These are phyloP conservation scores for Scheffersomyces ergatensis DNA, from an alignment of 805 yeast genomes.

Conservation along the genomic window DNA sequence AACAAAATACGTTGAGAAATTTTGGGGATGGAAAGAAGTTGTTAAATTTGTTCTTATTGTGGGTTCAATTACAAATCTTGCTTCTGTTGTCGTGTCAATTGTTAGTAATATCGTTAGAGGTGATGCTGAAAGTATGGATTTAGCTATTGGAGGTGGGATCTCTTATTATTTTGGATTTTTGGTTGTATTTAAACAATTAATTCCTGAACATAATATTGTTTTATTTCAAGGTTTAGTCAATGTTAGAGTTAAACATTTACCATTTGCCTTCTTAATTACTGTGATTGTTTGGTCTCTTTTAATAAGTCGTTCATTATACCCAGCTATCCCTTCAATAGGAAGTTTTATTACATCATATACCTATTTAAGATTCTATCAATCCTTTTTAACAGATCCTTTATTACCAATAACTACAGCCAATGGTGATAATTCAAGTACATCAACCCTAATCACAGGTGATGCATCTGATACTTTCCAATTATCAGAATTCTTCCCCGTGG, in stretches of 20 bases:
- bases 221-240: slow-evolving; percentile 44
- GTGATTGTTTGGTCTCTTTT: slow-evolving; percentile 34
- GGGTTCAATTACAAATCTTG: slow-evolving; percentile 55
- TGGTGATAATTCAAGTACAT: slow-evolving; percentile 20
- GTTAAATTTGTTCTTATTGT: slow-evolving; percentile 49
- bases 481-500: slow-evolving; percentile 78
- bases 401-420: slow-evolving; percentile 43
- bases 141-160: slow-evolving; percentile 52
- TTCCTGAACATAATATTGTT: slow-evolving; percentile 55
- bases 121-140: slow-evolving; percentile 35
- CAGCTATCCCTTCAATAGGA: slow-evolving; percentile 52
- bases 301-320: slow-evolving; percentile 36
- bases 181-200: slow-evolving; percentile 55
- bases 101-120: slow-evolving; percentile 32
- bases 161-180: slow-evolving; percentile 52
- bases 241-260: slow-evolving; percentile 60
- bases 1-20: slow-evolving; percentile 46
- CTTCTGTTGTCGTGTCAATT: slow-evolving; percentile 44
- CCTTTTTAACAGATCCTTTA: slow-evolving; percentile 51
- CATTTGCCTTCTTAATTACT: slow-evolving; percentile 42
- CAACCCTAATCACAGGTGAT: slow-evolving; percentile 60
- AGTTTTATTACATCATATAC: slow-evolving; percentile 71
- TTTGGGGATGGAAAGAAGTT: slow-evolving; percentile 52
- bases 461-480: slow-evolving; percentile 87
- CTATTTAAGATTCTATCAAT: slow-evolving; percentile 76